Evolutionary conservation across 257 asterid genomes (phyloP).

Genomic region (Petunia axillaris): DNA sequence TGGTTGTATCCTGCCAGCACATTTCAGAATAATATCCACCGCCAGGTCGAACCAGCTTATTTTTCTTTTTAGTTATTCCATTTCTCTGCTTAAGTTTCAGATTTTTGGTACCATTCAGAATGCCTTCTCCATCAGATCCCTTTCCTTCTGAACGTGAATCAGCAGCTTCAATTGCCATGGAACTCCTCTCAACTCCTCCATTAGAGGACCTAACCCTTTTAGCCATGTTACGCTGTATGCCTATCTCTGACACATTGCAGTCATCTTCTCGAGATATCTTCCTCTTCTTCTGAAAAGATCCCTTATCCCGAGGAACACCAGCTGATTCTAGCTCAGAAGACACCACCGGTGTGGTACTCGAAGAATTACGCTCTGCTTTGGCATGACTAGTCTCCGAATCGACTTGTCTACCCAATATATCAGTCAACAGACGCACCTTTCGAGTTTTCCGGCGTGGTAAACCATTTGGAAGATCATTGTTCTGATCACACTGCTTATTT

Average conservation of each 20-base stretch:
- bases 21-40: constrained; percentile 34
- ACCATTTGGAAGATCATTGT: constrained; percentile 21
- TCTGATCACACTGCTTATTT: background rate
- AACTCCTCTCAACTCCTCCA: constrained; percentile 40
- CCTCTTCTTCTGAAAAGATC: constrained; percentile 50
- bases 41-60: constrained; percentile 37
- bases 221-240: constrained; percentile 29
- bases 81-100: constrained; percentile 40
- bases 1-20: constrained; percentile 31
- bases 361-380: constrained; percentile 26
- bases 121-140: constrained; percentile 36
- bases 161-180: constrained; percentile 38
- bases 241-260: constrained; percentile 28
- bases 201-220: constrained; percentile 44
- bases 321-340: constrained; percentile 42
- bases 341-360: constrained; percentile 27
- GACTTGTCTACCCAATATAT: constrained; percentile 58
- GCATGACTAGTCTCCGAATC: constrained; percentile 30
- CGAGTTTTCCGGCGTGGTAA: constrained; percentile 43
- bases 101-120: constrained; percentile 30
- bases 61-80: constrained; percentile 36
- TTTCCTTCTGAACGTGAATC: constrained; percentile 44
- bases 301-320: constrained; percentile 23
- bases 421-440: constrained; percentile 73
- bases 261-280: constrained; percentile 48